Conservation (phyloP, 176 grass and related monocot genomes). For the Carex kokanica region DNA sequence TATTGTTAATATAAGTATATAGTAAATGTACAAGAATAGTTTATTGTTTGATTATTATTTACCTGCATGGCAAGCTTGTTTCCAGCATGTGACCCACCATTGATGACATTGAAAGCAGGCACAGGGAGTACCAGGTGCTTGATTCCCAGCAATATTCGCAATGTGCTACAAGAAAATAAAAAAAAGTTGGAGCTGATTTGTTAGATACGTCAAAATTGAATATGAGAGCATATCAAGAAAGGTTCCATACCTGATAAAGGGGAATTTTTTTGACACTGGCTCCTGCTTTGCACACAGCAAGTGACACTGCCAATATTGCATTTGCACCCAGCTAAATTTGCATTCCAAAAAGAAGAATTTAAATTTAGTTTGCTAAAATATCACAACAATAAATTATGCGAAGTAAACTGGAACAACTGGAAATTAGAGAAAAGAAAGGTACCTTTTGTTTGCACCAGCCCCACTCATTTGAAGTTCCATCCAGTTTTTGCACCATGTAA, state of each 20-base stretch:
- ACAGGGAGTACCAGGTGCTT: conserved; percentile 78
- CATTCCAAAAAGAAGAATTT: not conserved
- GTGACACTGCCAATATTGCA: conserved; percentile 81
- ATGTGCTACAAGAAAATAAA: conserved; percentile 56
- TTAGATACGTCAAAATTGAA: not conserved
- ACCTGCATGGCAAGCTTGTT: conserved; percentile 99
- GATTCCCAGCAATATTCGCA: conserved; percentile 90
- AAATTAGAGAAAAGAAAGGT: not conserved
- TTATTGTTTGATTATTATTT: conserved; percentile 1
- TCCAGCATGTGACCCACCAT: conserved; percentile 92
- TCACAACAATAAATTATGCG: not conserved
- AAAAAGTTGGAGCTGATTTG: not conserved
- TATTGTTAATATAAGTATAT: not conserved
- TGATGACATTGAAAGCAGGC: conserved; percentile 94
- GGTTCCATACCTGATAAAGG: conserved; percentile 50
- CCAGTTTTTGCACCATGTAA: conserved; percentile 92
- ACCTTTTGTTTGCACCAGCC: conserved; percentile 99
- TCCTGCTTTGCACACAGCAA: conserved; percentile 90
- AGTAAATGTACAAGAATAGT: not conserved
- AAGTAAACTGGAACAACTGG: not conserved
- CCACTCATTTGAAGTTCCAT: conserved; percentile 93
- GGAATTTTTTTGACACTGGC: conserved; percentile 71
- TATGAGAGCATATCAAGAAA: not conserved
- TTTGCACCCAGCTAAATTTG: conserved; percentile 79
- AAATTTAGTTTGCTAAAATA: not conserved